phyloP scores from a whole-genome alignment of 2,329 filamentous ascomycete genomes.

The Trichothecium roseum region DNA sequence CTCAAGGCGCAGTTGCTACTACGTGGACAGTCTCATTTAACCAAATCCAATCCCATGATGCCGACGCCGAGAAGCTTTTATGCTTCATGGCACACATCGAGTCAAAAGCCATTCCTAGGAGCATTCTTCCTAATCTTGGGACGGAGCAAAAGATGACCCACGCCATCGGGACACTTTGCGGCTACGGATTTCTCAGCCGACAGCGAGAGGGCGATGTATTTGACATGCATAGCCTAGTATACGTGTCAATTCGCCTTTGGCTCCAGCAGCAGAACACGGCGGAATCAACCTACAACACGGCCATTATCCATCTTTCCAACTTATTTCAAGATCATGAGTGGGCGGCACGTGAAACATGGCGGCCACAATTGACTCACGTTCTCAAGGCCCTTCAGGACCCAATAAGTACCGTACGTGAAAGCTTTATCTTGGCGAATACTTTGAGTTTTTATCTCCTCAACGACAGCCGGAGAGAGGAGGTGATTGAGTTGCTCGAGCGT shows the following conservation, averaged over 20 bases:
- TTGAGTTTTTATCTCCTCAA: too few relatives aligned
- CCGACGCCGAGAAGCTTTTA: conserved; percentile 22
- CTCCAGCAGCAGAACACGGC: neutral
- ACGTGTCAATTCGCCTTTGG: conserved; percentile 20
- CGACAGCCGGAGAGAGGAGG: too few relatives aligned
- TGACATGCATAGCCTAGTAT: conserved; percentile 27
- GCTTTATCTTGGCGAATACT: too few relatives aligned
- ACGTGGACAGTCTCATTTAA: conserved; percentile 31
- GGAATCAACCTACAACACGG: neutral
- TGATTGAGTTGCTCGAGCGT: too few relatives aligned
- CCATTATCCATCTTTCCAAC: neutral
- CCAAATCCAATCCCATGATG: conserved; percentile 17
- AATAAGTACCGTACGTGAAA: too few relatives aligned
- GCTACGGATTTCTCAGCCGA: conserved; percentile 19
- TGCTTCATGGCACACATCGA: conserved; percentile 28
- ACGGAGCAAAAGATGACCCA: conserved; percentile 10
- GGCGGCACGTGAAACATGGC: neutral
- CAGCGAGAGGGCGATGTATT: conserved; percentile 14
- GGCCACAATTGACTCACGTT: neutral
- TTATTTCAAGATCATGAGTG: neutral
- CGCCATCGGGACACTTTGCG: conserved; percentile 20
- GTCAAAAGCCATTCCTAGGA: conserved; percentile 24
- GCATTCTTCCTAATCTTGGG: conserved; percentile 14
- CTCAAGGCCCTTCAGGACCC: neutral
- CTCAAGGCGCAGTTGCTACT: conserved; percentile 22